Base-by-base conservation (phyloP, 441 rosid genomes). In the Adansonia grandidieri region DNA sequence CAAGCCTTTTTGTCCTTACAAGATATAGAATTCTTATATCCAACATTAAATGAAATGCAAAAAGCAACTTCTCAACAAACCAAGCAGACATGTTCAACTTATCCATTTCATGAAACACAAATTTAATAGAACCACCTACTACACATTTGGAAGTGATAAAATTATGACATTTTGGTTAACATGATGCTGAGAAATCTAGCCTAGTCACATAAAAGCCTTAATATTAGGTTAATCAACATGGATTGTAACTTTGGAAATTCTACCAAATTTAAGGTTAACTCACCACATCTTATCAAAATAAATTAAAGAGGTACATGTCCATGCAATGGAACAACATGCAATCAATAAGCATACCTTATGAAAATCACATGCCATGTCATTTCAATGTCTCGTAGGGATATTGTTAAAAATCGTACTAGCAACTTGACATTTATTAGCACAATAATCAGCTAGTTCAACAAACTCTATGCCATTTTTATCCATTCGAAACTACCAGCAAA, bases 121-220 rank as follows among this genome's bases (percentile, higher is more conserved):
- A 69, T 80, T 80, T 82, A 69, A 84, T 69, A 70, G 80, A 79
- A 42, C 77, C 89, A 80, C 83, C 84, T 74, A 86, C 80, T 74
- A 28, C 32, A 28, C 32, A 28, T 28, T 28, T 28, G 32, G 32
- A 28, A 28, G 32, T 28, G 32, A 28, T 72, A 60, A 57, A 69
- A 77, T 85, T 89, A 82, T 75, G 76, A 58, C 1, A 28, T 28
- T 78, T 13, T 74, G 79, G 75, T 86, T 87, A 73, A 85, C 58
- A 77, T 79, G 79, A 54, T 51, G 73, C 75, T 83, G 74, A 80
- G 63, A 85, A 71, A 76, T 81, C 83, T 85, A 94, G 76, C 61
- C 97, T 92, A 22, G 83, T 66, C 13, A 94, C 88, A 86, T 93
- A 24, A 94, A 77, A 94, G 92, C 82, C 85, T 85, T 77, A 94